Percentiles rank a stretch among this genome's conserved stretches.
Evolutionary conservation across 2,329 filamentous ascomycete species (phyloP).

Genomic region (Aureobasidium namibiae): DNA sequence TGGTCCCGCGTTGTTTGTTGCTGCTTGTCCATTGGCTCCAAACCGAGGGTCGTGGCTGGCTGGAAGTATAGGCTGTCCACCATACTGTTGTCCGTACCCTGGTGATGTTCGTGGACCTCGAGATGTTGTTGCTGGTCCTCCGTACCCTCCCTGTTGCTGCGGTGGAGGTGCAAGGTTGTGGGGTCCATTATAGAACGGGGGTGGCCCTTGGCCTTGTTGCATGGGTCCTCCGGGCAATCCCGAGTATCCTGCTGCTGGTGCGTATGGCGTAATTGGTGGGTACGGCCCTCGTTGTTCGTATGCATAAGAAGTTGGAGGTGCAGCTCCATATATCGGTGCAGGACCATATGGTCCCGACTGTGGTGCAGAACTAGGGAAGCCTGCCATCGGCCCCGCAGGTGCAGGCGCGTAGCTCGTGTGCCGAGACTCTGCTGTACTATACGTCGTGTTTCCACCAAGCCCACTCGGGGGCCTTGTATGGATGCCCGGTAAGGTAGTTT

Average conservation of each 20-base stretch:
- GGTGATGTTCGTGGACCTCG: slow-evolving; percentile 24
- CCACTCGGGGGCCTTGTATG: background rate
- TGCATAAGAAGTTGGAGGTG: background rate
- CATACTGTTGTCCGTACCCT: slow-evolving; percentile 27
- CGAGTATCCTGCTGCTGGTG: background rate
- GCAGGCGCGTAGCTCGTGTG: background rate
- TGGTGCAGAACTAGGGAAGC: background rate
- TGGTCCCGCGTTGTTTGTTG: background rate
- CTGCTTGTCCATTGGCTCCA: background rate
- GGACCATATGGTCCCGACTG: slow-evolving; percentile 4
- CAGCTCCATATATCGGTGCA: background rate
- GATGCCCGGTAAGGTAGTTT: background rate
- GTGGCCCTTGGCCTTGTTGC: background rate
- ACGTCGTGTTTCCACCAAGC: background rate
- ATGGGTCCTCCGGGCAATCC: background rate
- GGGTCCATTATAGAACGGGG: background rate
- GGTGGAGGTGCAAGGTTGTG: background rate
- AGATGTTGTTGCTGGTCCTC: background rate
- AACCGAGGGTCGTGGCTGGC: slow-evolving; percentile 27
- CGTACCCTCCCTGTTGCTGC: slow-evolving; percentile 5
- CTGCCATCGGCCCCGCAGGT: background rate
- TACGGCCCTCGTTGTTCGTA: slow-evolving; percentile 7
- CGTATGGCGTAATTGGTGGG: background rate
- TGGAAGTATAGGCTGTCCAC: slow-evolving; percentile 32
- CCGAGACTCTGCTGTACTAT: background rate